A percentile compares a stretch with the other conserved stretches of the same genome.
Evolutionary conservation across 192 early-diverging fungal species (phyloP).

Genomic region (Umbelopsis isabellina): DNA sequence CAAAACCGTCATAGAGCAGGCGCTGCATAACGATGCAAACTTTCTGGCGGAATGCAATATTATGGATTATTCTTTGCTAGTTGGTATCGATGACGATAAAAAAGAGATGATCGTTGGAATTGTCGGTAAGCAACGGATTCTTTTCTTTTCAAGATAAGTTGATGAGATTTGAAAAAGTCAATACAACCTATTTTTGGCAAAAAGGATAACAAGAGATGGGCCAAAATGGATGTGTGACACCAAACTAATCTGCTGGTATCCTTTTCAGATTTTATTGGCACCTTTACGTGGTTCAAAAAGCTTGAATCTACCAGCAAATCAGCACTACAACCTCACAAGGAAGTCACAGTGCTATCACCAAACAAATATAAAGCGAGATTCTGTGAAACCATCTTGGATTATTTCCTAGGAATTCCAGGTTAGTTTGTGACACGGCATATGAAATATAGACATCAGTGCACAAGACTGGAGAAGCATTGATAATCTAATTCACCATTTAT

Average conservation of each 20-base stretch:
- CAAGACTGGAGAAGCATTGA: neutral
- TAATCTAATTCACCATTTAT: neutral
- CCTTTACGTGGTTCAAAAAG: constrained; percentile 98
- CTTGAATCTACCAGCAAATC: constrained; percentile 80
- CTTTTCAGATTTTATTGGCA: constrained; percentile 86
- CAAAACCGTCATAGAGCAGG: constrained; percentile 76
- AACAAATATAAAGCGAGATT: constrained; percentile 93
- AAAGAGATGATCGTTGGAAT: constrained; percentile 92
- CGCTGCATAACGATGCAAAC: constrained; percentile 90
- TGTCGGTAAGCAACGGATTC: constrained; percentile 51
- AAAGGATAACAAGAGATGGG: too few relatives aligned
- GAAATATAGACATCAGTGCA: constrained; percentile 11
- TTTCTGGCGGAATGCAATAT: constrained; percentile 91
- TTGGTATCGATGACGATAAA: constrained; percentile 86
- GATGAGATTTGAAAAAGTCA: too few relatives aligned
- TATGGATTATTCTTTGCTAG: constrained; percentile 96
- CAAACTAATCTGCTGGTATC: neutral
- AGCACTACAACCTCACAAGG: constrained; percentile 69
- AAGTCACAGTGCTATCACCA: constrained; percentile 93
- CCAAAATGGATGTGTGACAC: neutral
- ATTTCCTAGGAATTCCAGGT: constrained; percentile 88
- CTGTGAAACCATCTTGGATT: constrained; percentile 83
- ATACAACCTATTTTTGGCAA: too few relatives aligned
- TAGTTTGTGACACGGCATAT: constrained; percentile 26
- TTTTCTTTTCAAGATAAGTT: neutral